Percentiles rank a stretch among this genome's conserved stretches.
Evolutionary conservation across 2,329 filamentous ascomycete species (phyloP).

Genomic region (Magnaporthiopsis rhizophila): DNA sequence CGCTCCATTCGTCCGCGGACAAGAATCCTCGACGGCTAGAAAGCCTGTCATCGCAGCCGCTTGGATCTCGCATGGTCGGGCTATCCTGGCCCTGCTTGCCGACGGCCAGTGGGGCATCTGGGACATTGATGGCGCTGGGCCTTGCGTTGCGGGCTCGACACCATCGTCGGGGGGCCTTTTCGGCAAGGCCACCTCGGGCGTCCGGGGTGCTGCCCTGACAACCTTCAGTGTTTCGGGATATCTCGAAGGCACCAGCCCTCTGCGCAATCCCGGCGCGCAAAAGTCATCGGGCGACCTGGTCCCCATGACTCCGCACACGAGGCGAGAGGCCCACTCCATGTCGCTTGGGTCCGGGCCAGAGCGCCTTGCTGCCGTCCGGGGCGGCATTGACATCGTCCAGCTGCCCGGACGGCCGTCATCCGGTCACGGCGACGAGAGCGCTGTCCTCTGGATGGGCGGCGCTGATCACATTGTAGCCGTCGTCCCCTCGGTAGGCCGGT

Average conservation of each 20-base stretch:
- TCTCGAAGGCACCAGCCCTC: conserved; percentile 50
- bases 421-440: conserved; percentile 42
- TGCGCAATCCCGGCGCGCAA: conserved; percentile 36
- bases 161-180: conserved; percentile 28
- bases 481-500: conserved; percentile 45
- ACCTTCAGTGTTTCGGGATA: conserved; percentile 50
- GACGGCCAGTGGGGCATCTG: conserved; percentile 63
- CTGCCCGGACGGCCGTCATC: conserved; percentile 33
- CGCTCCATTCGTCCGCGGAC: conserved; percentile 43
- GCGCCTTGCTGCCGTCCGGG: conserved; percentile 41
- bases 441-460: conserved; percentile 49
- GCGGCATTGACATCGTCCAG: conserved; percentile 42
- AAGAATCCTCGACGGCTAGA: conserved; percentile 31
- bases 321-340: conserved; percentile 42
- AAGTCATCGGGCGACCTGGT: conserved; percentile 44
- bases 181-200: conserved; percentile 41
- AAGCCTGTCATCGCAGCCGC: conserved; percentile 55
- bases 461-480: conserved; percentile 46
- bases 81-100: conserved; percentile 48
- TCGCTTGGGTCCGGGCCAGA: conserved; percentile 37
- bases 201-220: conserved; percentile 50
- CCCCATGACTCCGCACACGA: conserved; percentile 56
- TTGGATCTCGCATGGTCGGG: conserved; percentile 54
- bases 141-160: conserved; percentile 21
- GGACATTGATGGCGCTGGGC: conserved; percentile 54